Evolutionary conservation across 2,329 filamentous ascomycete species (phyloP).

Genomic region (Exophiala xenobiotica): DNA sequence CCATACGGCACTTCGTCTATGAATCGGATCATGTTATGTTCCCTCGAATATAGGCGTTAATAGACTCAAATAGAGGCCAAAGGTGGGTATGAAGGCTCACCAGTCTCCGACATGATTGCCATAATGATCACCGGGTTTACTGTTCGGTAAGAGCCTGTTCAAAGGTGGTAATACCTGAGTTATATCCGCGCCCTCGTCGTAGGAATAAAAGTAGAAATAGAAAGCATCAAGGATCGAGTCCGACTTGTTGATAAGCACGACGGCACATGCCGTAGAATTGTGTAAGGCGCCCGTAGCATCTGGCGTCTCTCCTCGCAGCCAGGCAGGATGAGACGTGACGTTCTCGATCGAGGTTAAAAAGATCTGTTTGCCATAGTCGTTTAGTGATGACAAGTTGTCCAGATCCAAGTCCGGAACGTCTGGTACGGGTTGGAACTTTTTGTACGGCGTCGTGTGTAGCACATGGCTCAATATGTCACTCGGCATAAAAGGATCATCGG

Average conservation of each 20-base stretch:
- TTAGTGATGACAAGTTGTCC: conserved; percentile 49
- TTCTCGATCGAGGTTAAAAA: conserved; percentile 51
- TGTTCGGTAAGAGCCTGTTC: conserved; percentile 36
- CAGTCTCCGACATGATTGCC: conserved; percentile 97
- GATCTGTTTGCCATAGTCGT: conserved; percentile 43
- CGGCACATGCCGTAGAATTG: conserved; percentile 50
- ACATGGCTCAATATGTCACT: conserved; percentile 51
- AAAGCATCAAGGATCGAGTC: conserved; percentile 75
- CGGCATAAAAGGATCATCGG: conserved; percentile 49
- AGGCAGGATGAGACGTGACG: conserved; percentile 45
- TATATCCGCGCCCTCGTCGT: conserved; percentile 91
- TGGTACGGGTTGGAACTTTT: conserved; percentile 44
- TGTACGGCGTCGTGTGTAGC: conserved; percentile 45
- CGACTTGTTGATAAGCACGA: conserved; percentile 60
- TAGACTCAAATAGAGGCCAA: background rate
- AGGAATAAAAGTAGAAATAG: conserved; percentile 99
- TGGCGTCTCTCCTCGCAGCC: conserved; percentile 55
- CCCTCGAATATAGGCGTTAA: conserved; percentile 43
- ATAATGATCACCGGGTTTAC: conserved; percentile 63
- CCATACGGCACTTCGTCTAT: conserved; percentile 72
- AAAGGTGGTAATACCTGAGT: conserved; percentile 58
- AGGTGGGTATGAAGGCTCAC: conserved; percentile 40
- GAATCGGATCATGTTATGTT: conserved; percentile 90
- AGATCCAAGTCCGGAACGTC: conserved; percentile 44
- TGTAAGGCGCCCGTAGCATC: conserved; percentile 52